These are phyloP conservation scores for Pachysolen tannophilus DNA, from an alignment of 805 yeast species.

Conservation along the genomic window DNA sequence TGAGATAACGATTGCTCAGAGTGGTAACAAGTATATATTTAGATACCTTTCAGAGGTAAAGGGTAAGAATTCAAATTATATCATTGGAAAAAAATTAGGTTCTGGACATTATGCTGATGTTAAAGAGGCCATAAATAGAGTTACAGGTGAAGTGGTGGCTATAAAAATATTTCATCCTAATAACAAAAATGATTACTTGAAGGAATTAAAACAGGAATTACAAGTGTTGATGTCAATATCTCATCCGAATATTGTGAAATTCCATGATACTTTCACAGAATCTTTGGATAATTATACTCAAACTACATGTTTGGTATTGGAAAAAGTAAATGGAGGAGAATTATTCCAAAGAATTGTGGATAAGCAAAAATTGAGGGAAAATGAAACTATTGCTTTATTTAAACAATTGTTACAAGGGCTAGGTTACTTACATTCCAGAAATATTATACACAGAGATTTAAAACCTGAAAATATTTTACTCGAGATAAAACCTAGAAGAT, in stretches of 20 bases:
- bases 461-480: slow-evolving; percentile 84
- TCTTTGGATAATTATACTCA: slow-evolving; percentile 37
- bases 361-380: slow-evolving; percentile 52
- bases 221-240: slow-evolving; percentile 54
- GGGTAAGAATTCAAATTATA: slow-evolving; percentile 23
- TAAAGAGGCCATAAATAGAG: slow-evolving; percentile 53
- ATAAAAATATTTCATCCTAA: slow-evolving; percentile 59
- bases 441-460: slow-evolving; percentile 87
- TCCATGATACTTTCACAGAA: slow-evolving; percentile 47
- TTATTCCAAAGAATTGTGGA: slow-evolving; percentile 63
- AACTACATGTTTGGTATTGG: slow-evolving; percentile 58
- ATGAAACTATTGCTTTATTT: slow-evolving; percentile 55
- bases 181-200: slow-evolving; percentile 18
- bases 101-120: slow-evolving; percentile 81
- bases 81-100: slow-evolving; percentile 55
- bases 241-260: slow-evolving; percentile 65
- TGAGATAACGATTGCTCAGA: slow-evolving; percentile 41
- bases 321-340: slow-evolving; percentile 70
- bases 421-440: slow-evolving; percentile 84
- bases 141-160: slow-evolving; percentile 56
- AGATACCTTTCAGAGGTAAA: slow-evolving; percentile 13
- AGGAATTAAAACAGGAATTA: slow-evolving; percentile 52
- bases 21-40: slow-evolving; percentile 20
- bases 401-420: slow-evolving; percentile 52
- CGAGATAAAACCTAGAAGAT: slow-evolving; percentile 34